These are phyloP conservation scores for Entomortierella lignicola DNA, from an alignment of 192 early-diverging fungal species.

Conservation along the genomic window DNA sequence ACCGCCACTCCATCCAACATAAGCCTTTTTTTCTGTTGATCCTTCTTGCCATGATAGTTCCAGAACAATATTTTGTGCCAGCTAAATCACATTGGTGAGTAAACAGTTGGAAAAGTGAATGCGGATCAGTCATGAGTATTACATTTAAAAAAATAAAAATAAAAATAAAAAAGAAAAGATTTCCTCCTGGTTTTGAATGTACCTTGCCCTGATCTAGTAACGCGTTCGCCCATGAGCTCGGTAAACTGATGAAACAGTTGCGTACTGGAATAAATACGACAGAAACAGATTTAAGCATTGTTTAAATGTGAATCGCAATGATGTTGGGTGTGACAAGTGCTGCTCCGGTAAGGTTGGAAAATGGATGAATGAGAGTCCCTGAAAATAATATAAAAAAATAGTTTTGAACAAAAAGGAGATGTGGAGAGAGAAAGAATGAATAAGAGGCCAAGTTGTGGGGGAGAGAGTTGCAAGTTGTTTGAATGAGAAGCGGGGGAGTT, in stretches of 20 bases:
- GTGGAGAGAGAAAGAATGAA: not conserved
- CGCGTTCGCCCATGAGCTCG: constrained; percentile 76
- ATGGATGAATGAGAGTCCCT: too few relatives aligned
- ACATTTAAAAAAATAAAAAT: not conserved
- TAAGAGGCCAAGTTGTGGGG: not conserved
- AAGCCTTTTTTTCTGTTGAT: constrained; percentile 57
- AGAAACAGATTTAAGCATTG: constrained; percentile 72
- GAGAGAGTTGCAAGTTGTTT: too few relatives aligned
- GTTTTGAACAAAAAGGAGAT: too few relatives aligned
- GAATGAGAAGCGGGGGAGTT: not conserved
- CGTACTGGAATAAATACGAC: constrained; percentile 71
- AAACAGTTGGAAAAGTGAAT: constrained; percentile 1
- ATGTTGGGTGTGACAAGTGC: too few relatives aligned
- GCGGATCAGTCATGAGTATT: not conserved
- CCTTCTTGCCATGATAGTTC: constrained; percentile 64
- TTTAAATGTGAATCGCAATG: too few relatives aligned
- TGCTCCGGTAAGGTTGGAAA: too few relatives aligned
- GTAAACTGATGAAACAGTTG: constrained; percentile 81
- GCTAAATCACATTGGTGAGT: constrained; percentile 19
- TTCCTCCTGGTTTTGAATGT: not conserved
- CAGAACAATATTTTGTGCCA: constrained; percentile 71
- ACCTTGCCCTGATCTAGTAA: constrained; percentile 78
- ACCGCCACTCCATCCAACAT: constrained; percentile 76
- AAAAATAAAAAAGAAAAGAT: not conserved
- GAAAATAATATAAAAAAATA: too few relatives aligned